Percentiles rank a stretch among this genome's conserved stretches.
Evolutionary conservation across 78 protist genomes (phyloP).

Genomic region (Pigoraptor vietnamica): DNA sequence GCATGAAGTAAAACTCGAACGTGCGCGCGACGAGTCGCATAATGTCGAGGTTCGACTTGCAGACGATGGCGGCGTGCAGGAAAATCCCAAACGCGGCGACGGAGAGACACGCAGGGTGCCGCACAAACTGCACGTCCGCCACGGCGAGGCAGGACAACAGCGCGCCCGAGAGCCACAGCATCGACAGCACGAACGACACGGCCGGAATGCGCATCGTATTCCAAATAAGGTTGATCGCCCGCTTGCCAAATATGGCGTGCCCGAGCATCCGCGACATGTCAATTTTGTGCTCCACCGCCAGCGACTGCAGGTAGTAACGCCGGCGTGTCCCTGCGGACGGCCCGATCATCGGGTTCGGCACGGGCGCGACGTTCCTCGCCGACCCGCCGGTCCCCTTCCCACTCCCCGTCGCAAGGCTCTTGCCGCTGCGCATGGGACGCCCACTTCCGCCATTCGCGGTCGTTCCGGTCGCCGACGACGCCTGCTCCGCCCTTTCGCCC

Average conservation of each 20-base stretch:
- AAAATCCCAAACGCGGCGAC: background rate
- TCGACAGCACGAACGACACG: background rate
- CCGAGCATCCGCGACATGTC: background rate
- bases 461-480: too few relatives aligned
- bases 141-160: background rate
- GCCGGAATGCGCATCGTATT: background rate
- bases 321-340: too few relatives aligned
- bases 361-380: too few relatives aligned
- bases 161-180: background rate
- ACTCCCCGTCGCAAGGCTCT: too few relatives aligned
- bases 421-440: too few relatives aligned
- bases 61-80: background rate
- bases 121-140: background rate
- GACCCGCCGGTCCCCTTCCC: too few relatives aligned
- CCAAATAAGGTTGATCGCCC: background rate
- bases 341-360: too few relatives aligned
- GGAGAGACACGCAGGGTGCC: background rate
- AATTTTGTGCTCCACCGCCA: background rate
- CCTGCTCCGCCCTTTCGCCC: too few relatives aligned
- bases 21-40: background rate
- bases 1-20: background rate
- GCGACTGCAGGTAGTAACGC: background rate
- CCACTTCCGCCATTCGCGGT: too few relatives aligned
- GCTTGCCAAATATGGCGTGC: background rate
- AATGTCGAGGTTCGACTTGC: background rate